Evolutionary conservation across 177 flowering plant species (phyloP), one percentile per base, ranked within the genome.

Genomic region (Viscum album): DNA sequence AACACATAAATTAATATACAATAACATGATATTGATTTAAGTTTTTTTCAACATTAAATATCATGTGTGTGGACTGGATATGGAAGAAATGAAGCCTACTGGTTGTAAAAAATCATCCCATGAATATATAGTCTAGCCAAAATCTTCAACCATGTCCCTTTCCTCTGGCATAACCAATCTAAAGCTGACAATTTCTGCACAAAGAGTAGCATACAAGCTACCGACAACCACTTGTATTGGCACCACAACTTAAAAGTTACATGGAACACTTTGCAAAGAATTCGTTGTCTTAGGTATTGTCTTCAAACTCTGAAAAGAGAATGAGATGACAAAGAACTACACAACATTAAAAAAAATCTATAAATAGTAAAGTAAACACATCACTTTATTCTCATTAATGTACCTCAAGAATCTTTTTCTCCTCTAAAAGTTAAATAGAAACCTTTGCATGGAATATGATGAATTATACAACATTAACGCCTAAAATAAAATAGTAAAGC

Each of bases 401-500:
- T 80, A 92, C 99, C 98, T 92, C 99, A 70, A 84, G 69, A 75
- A 92, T 81, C 81, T 89, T 95, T 59, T 81, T 87, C 76, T 88
- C 97, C 76, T 95, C 98, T 6, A 79, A 83, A 78, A 95, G 90
- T 72, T 78, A 89, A 72, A 95, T 77, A 68, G 98, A 87, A 69
- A 95, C 79, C 69, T 89, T 97, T 32, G 98, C 87, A 80, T 95
- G 98, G 74, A 83, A 79, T 70, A 95, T 80, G 54, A 95, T 83
- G 69, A 84, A 95, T 71, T 95, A 93, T 70, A 95, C 88, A 29
- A 98, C 99, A 72, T 87, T 90, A 75, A 97, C 92, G 75, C 98
- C 99, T 95, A 73, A 52, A 74, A 24, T 74, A 70, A 35, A 61
- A 58, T 64, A 70, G 16, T 41, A 34, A 39, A 70, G 24, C 23